phyloP scores from a whole-genome alignment of 2,329 filamentous ascomycete genomes.

The Lecanicillium sp. region DNA sequence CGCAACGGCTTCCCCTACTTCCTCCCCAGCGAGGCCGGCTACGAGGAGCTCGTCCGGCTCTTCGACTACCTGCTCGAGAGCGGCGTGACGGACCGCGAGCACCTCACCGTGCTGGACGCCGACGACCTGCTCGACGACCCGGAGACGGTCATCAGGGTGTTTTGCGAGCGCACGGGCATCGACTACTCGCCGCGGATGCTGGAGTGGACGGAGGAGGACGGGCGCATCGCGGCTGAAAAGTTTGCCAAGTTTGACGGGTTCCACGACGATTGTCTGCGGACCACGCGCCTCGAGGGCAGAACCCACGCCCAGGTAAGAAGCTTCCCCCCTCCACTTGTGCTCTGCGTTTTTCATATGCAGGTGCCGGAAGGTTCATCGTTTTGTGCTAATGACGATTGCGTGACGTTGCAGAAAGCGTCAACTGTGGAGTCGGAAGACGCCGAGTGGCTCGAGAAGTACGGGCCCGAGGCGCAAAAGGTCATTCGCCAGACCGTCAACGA shows the following conservation, averaged over 20 bases:
- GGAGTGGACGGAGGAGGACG: slow-evolving; percentile 71
- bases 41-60: slow-evolving; percentile 75
- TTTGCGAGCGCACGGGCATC: slow-evolving; percentile 76
- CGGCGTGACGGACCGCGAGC: slow-evolving; percentile 63
- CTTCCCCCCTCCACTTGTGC: not conserved
- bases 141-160: slow-evolving; percentile 65
- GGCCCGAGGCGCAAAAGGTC: slow-evolving; percentile 60
- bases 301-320: slow-evolving; percentile 53
- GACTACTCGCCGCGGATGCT: slow-evolving; percentile 75
- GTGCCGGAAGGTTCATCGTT: too few relatives aligned
- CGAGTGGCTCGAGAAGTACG: slow-evolving; percentile 71
- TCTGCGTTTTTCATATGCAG: too few relatives aligned
- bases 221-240: slow-evolving; percentile 63
- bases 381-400: slow-evolving; percentile 13
- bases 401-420: slow-evolving; percentile 47
- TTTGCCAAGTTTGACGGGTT: slow-evolving; percentile 98
- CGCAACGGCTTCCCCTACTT: slow-evolving; percentile 83
- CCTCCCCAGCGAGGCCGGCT: slow-evolving; percentile 83
- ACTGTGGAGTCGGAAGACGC: slow-evolving; percentile 60
- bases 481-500: slow-evolving; percentile 67
- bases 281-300: slow-evolving; percentile 67
- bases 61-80: slow-evolving; percentile 76
- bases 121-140: slow-evolving; percentile 90
- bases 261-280: slow-evolving; percentile 89
- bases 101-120: slow-evolving; percentile 84